Base-by-base conservation (phyloP, 1,139 yeast species). In the Candida dubliniensis region DNA sequence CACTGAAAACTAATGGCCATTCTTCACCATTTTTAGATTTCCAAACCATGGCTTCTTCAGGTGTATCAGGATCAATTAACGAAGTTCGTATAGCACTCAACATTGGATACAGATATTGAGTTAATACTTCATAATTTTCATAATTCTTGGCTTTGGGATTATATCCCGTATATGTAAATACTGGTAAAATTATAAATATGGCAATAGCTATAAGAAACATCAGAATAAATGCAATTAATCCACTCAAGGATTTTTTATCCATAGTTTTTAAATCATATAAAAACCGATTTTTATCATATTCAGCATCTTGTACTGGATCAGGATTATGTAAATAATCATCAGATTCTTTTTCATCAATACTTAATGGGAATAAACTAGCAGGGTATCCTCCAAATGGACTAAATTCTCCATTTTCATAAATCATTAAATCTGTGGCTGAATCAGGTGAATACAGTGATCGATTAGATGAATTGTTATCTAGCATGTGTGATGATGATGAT, bases 381-480 rank as follows among this genome's bases (percentile, higher is more conserved):
- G 97, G 96, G 62, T 87, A 90, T 9, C 96, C 97, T 44, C 97
- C 97, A 69, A 90, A 90, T 2, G 97, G 97, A 42, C 90, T 82
- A 54, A 82, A 73, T 46, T 70, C 74, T 8, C 30, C 31, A 3
- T 45, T 39, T 25, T 34, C 30, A 70, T 74, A 41, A 63, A 66
- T 7, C 31, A 25, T 9, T 10, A 26, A 13, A 30, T 34, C 32
- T 14, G 13, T 38, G 67, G 67, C 11, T 23, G 38, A 34, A 8
- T 23, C 26, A 11, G 29, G 33, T 8, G 38, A 26, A 15, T 18
- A 42, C 41, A 0, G 71, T 57, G 9, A 74, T 67, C 51, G 78
- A 68, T 0, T 70, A 71, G 23, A 69, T 71, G 23, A 18, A 18
- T 47, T 79, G 61, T 15, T 78, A 68, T 10, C 76, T 74, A 8